A percentile compares a stretch with the other conserved stretches of the same genome.
phyloP scores from a whole-genome alignment of 495 filamentous ascomycete genomes.

The Saxispiralis lemnorum region DNA sequence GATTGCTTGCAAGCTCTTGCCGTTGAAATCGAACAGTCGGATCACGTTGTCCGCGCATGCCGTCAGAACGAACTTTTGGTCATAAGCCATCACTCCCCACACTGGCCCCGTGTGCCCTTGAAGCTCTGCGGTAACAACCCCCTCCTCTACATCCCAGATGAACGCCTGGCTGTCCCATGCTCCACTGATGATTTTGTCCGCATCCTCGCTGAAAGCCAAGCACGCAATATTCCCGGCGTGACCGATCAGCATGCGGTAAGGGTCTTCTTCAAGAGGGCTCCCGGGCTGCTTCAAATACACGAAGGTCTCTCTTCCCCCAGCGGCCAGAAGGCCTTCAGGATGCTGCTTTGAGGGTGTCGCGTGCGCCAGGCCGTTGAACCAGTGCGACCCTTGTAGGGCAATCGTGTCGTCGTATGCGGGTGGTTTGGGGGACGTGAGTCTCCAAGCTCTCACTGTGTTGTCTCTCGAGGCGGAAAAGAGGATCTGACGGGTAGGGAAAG shows the following conservation, averaged over 20 bases:
- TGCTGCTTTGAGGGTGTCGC: constrained; percentile 48
- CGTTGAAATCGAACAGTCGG: constrained; percentile 54
- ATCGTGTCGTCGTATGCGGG: constrained; percentile 61
- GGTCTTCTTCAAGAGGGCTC: constrained; percentile 49
- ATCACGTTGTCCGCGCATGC: constrained; percentile 81
- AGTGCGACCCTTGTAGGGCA: constrained; percentile 55
- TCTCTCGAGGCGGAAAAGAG: constrained; percentile 80
- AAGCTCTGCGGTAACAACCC: constrained; percentile 45
- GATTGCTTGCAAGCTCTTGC: constrained; percentile 47
- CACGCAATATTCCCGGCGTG: constrained; percentile 76
- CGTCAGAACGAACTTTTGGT: constrained; percentile 65
- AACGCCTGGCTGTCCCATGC: constrained; percentile 82
- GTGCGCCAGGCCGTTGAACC: constrained; percentile 71
- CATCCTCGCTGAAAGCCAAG: constrained; percentile 56
- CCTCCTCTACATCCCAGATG: constrained; percentile 54
- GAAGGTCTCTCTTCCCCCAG: constrained; percentile 75
- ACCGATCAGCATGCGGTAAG: constrained; percentile 69
- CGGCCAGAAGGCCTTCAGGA: constrained; percentile 68
- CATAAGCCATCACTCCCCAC: constrained; percentile 78
- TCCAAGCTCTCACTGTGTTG: constrained; percentile 79
- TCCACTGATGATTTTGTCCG: constrained; percentile 66
- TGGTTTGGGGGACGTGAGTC: constrained; percentile 41
- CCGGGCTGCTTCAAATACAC: constrained; percentile 71
- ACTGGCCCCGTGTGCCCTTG: constrained; percentile 64
- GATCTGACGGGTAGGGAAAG: constrained; percentile 54